phyloP scores from a whole-genome alignment of 768 basidiomycete species.

The Dioszegia hungarica region DNA sequence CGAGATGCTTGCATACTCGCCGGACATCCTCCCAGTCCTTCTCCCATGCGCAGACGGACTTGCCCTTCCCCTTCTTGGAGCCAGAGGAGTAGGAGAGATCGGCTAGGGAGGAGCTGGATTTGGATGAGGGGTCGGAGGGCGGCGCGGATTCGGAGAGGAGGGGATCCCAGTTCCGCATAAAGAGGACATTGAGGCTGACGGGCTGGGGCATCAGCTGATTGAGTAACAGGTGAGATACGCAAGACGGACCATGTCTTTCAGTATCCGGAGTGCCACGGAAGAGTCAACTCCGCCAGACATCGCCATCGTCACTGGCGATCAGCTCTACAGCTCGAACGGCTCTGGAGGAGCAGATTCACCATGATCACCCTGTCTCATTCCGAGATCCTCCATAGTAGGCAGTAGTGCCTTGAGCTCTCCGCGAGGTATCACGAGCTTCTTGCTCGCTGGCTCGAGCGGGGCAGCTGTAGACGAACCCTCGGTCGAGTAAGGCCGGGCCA shows the following conservation, averaged over 20 bases:
- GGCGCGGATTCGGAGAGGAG: conserved; percentile 29
- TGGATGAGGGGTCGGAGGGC: background rate
- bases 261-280: conserved; percentile 73
- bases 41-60: conserved; percentile 88
- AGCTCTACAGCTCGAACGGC: no score
- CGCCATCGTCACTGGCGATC: conserved; percentile 67
- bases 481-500: background rate
- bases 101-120: background rate
- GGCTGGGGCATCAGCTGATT: conserved; percentile 54
- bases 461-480: background rate
- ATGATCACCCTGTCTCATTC: conserved; percentile 26
- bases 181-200: conserved; percentile 77
- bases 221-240: background rate
- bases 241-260: conserved; percentile 59
- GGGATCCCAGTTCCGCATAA: conserved; percentile 84
- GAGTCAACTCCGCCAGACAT: conserved; percentile 98
- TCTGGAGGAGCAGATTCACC: conserved; percentile 23
- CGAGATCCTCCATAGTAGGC: conserved; percentile 16
- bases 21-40: conserved; percentile 90
- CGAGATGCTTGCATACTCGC: conserved; percentile 63
- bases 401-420: conserved; percentile 12
- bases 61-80: conserved; percentile 32
- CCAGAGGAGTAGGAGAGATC: background rate
- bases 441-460: background rate
- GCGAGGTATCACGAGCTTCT: background rate